Evolutionary conservation across 257 asterid genomes (phyloP).

Genomic region (Salvia hispanica): DNA sequence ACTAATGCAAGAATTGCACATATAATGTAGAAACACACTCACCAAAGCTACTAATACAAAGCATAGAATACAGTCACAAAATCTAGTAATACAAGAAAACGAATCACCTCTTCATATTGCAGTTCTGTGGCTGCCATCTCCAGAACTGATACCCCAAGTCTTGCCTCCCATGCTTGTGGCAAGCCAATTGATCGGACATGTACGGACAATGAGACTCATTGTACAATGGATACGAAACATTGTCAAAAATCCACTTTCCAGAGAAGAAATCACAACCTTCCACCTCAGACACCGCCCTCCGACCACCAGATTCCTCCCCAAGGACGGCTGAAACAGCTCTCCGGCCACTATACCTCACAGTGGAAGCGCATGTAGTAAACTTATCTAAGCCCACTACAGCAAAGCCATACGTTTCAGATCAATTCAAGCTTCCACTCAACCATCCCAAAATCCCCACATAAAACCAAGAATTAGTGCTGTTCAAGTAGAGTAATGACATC

Average conservation of each 20-base stretch:
- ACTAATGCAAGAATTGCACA: neutral
- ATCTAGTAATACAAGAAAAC: neutral
- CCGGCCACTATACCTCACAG: constrained; percentile 69
- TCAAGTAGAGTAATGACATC: neutral
- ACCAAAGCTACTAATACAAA: neutral
- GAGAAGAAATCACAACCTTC: constrained; percentile 48
- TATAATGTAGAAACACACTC: neutral
- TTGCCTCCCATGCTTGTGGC: constrained; percentile 57
- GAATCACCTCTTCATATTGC: constrained; percentile 54
- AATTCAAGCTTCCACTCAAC: constrained; percentile 8
- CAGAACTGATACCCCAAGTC: constrained; percentile 51
- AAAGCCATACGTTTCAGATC: constrained; percentile 18
- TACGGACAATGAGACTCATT: constrained; percentile 53
- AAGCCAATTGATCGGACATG: constrained; percentile 66
- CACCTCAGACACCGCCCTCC: constrained; percentile 37
- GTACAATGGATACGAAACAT: constrained; percentile 44
- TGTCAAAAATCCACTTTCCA: constrained; percentile 59
- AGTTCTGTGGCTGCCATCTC: constrained; percentile 58
- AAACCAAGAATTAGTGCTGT: neutral
- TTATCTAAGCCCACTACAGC: constrained; percentile 56
- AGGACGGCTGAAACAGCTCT: constrained; percentile 46
- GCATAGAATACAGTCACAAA: too few species aligned
- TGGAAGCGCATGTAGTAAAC: constrained; percentile 58
- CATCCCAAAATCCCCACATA: constrained; percentile 9
- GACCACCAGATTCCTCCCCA: constrained; percentile 34